Evolutionary conservation across 805 yeast species (phyloP).

Genomic region (Clavispora phyllophila): DNA sequence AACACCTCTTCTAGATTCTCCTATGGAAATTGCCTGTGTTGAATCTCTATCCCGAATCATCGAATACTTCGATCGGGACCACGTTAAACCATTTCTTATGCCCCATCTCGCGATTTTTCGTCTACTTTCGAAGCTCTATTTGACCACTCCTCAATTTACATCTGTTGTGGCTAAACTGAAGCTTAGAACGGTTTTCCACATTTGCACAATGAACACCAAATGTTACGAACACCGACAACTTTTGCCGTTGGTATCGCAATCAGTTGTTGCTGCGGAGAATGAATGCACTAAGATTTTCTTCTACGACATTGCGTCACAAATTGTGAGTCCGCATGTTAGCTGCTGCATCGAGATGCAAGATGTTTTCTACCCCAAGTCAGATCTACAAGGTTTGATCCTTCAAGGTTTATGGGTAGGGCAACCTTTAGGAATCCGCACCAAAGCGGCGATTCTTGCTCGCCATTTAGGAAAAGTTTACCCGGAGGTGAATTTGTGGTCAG

Average conservation of each 20-base stretch:
- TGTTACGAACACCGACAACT: constrained; percentile 11
- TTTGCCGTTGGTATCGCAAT: constrained; percentile 8
- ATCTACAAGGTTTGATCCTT: constrained; percentile 10
- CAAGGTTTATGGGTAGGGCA: constrained; percentile 14
- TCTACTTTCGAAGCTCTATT: constrained; percentile 13
- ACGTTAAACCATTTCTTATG: not conserved
- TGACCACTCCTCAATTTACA: constrained; percentile 8
- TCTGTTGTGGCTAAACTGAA: constrained; percentile 4
- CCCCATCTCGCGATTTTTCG: constrained; percentile 5
- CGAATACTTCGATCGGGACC: not conserved
- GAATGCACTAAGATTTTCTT: constrained; percentile 9
- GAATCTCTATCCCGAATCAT: not conserved
- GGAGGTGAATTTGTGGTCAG: constrained; percentile 11
- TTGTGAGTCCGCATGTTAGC: constrained; percentile 9
- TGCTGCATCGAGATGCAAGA: constrained; percentile 15
- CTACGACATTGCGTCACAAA: constrained; percentile 11
- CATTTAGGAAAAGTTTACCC: constrained; percentile 9
- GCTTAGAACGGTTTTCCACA: constrained; percentile 8
- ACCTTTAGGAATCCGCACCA: constrained; percentile 8
- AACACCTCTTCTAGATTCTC: not conserved
- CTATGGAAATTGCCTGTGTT: not conserved
- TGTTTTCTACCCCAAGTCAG: constrained; percentile 10
- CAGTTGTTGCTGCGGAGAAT: constrained; percentile 9
- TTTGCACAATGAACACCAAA: constrained; percentile 8
- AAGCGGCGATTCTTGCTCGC: constrained; percentile 7